Base-by-base conservation (phyloP, 768 basidiomycete genomes). In the Pleurotus sapidus region DNA sequence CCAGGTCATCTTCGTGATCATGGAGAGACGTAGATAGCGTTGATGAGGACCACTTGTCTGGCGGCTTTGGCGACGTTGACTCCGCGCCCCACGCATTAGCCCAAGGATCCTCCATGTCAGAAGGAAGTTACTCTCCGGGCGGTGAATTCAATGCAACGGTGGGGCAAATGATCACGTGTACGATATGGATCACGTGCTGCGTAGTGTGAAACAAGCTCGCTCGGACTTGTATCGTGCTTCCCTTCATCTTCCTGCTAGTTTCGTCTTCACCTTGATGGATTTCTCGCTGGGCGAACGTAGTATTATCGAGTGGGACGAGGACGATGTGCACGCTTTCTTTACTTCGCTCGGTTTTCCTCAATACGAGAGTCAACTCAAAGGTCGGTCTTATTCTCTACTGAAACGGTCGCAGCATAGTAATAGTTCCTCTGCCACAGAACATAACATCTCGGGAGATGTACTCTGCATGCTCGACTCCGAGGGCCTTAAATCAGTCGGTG, bases 381-480 rank as follows among this genome's bases (percentile, higher is more conserved):
- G 93, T 92, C 56, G 76, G 71, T 57, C 56, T 55, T 34, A 51
- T 54, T 60, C 49, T 63, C 59, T 63, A 55, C 56, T 46, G 59
- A 50, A 5, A 39, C 49, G 46, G 27, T 38, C 51, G 27, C 60
- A 38, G 54, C 23, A 48, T 60, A 65, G 63, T 55, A 61, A n/a
- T 5, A 5, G 54, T 59, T 47, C 56, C 46, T 14, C 7, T 38
- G 27, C 42, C 39, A 39, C 67, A 96, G 96, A 95, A 68, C 91
- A 99, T 70, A 89, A 84, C 60, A 92, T 99, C 61, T 88, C 89
- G 15, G 97, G 97, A 56, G 95, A 98, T 61, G 85, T 93, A 1
- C 81, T 99, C 5, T 86, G 89, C 60, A 76, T 90, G 64, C 80
- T 98, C 48, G 90, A 94, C 68, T 80, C 86, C n/a, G 91, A 95